A percentile compares a stretch with the other conserved stretches of the same genome.
Evolutionary conservation across 2,329 filamentous ascomycete species (phyloP).

Genomic region (Penicillium sp.): DNA sequence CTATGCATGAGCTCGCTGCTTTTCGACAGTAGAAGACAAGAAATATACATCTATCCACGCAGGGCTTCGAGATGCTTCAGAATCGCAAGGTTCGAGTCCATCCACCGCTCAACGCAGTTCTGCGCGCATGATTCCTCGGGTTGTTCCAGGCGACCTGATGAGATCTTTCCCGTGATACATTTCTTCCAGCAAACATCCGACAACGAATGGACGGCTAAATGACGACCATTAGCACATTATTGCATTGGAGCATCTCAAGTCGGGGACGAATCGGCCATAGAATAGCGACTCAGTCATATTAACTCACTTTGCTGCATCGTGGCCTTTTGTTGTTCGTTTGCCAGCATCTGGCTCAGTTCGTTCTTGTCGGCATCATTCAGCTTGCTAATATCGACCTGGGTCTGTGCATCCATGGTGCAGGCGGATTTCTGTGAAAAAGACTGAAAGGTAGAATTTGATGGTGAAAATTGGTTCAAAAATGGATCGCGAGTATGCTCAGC

Average conservation of each 20-base stretch:
- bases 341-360: slow-evolving; percentile 77
- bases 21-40: neutral
- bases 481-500: no score
- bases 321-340: slow-evolving; percentile 75
- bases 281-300: no score
- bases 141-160: slow-evolving; percentile 62
- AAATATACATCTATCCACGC: slow-evolving; percentile 49
- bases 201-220: no score
- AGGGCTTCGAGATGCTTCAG: slow-evolving; percentile 74
- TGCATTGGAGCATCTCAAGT: no score
- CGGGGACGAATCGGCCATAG: no score
- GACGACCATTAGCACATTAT: no score
- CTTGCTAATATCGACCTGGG: slow-evolving; percentile 57
- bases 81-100: slow-evolving; percentile 80
- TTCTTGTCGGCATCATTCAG: slow-evolving; percentile 74
- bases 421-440: no score
- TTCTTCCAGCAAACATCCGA: slow-evolving; percentile 93
- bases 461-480: no score
- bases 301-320: slow-evolving; percentile 44
- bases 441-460: neutral
- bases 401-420: no score
- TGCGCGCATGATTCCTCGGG: slow-evolving; percentile 72
- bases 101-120: slow-evolving; percentile 88
- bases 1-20: no score
- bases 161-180: slow-evolving; percentile 69